Evolutionary conservation across 2,329 filamentous ascomycete species (phyloP), one percentile per base, ranked within the genome.

Genomic region (Aspergillus amoenus): DNA sequence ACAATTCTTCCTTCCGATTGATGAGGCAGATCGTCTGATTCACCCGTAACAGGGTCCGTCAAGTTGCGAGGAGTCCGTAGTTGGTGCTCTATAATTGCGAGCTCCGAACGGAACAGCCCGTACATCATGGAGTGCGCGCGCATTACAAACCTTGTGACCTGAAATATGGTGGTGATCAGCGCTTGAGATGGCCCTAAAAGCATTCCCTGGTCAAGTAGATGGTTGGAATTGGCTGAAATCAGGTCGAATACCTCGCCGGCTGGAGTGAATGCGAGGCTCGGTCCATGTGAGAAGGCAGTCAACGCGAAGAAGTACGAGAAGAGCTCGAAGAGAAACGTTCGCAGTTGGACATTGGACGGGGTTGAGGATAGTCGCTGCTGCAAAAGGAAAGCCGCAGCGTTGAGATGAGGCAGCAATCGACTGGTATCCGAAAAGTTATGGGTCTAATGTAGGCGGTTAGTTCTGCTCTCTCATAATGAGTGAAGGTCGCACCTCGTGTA

Each of bases 361-460:
- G 30, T 11, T 4, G 9, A 8, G 11, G 17, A 37, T 22, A 39
- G 12, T 3, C 32, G n/a, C 7, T 37, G 46, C 30, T 37, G 17
- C 30, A 34, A 40, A 11, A 49, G 46, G 17, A 22, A 37, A 2
- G 46, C 46, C 8, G 46, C 46, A 6, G 46, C 46, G 22, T 49
- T 49, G 17, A 49, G 30, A 22, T 49, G 46, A 3, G 46, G 46
- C 4, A 49, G 13, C 32, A 49, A 22, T 22, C 46, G 32, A 13
- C 32, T 18, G 9, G 18, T 49, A 2, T 49, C 46, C 4, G 46
- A 49, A 32, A 49, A 49, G 34, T 49, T 49, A 13, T 49, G 46
- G 2, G 46, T 27, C 42, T 44, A 44, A 0, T 27, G 18, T 4
- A 12, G 13, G 3, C 13, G 27, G 2, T 27, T 7, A 15, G 11